Conservation (phyloP, 2,329 filamentous ascomycete genomes). For the Lecanosticta acicola region DNA sequence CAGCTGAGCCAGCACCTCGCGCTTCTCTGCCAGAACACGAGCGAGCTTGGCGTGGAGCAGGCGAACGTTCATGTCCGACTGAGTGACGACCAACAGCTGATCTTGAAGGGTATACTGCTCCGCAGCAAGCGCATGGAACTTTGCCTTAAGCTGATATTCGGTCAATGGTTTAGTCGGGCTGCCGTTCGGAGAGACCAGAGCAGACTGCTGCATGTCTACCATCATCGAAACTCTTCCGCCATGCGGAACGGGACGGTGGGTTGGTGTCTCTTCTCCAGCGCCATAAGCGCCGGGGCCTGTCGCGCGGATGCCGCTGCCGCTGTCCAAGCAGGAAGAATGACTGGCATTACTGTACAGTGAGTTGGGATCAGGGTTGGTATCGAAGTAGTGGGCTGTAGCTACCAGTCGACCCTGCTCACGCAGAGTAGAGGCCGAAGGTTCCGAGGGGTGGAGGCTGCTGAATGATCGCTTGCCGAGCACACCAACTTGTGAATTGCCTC, state of each 20-base stretch:
- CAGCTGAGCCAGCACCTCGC: constrained; percentile 7
- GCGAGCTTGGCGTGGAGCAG: constrained; percentile 8
- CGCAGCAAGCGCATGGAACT: constrained; percentile 9
- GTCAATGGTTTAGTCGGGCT: background rate
- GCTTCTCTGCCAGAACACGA: constrained; percentile 7
- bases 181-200: background rate
- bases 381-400: no score
- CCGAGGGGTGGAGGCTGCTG: constrained; percentile 2
- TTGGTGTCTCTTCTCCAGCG: constrained; percentile 6
- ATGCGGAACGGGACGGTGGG: constrained; percentile 6
- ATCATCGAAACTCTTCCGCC: constrained; percentile 1
- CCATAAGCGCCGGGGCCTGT: background rate
- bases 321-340: background rate
- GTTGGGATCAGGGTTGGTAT: background rate
- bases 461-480: constrained; percentile 2
- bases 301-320: background rate
- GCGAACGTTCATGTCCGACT: constrained; percentile 1
- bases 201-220: constrained; percentile 4
- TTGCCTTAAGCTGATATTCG: constrained; percentile 8
- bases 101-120: constrained; percentile 8
- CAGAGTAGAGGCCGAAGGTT: background rate
- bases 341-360: background rate
- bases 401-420: no score
- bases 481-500: no score
- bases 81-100: background rate